Percentiles rank a stretch among this genome's conserved stretches.
These are phyloP conservation scores for Tuber melanosporum DNA, from an alignment of 495 filamentous ascomycete species.

Conservation along the genomic window DNA sequence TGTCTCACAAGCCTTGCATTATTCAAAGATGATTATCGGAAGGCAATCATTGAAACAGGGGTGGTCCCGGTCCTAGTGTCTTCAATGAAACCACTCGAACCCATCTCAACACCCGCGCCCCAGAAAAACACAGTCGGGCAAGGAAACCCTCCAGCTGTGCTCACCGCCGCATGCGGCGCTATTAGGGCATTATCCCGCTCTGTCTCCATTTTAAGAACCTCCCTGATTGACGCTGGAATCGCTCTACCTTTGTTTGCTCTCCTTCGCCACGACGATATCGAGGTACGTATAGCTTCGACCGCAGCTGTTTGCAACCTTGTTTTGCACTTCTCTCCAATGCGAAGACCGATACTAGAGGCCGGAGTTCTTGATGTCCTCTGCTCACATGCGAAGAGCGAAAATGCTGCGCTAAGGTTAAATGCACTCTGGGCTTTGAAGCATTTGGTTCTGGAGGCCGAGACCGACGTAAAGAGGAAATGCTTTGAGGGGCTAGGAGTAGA, in stretches of 20 bases:
- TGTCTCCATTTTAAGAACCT: slow-evolving; percentile 74
- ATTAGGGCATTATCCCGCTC: slow-evolving; percentile 73
- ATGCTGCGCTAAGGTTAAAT: slow-evolving; percentile 65
- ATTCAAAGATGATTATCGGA: slow-evolving; percentile 77
- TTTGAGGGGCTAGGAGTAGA: slow-evolving; percentile 68
- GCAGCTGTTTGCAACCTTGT: slow-evolving; percentile 76
- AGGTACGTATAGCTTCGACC: slow-evolving; percentile 80
- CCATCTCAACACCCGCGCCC: slow-evolving; percentile 20
- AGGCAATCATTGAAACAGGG: slow-evolving; percentile 72
- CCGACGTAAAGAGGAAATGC: slow-evolving; percentile 64
- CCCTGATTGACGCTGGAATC: slow-evolving; percentile 76
- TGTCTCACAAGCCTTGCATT: slow-evolving; percentile 71
- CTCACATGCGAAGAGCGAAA: slow-evolving; percentile 71
- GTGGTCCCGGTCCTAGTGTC: slow-evolving; percentile 75
- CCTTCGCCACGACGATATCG: slow-evolving; percentile 65
- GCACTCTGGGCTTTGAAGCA: slow-evolving; percentile 93
- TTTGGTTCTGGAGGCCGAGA: slow-evolving; percentile 60
- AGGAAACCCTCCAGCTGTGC: slow-evolving; percentile 56
- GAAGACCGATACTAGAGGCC: slow-evolving; percentile 65
- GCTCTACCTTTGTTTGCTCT: slow-evolving; percentile 72
- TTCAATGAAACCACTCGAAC: slow-evolving; percentile 57
- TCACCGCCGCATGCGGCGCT: slow-evolving; percentile 78
- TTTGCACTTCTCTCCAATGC: slow-evolving; percentile 82
- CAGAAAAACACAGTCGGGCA: slow-evolving; percentile 28
- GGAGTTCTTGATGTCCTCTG: slow-evolving; percentile 75